Evolutionary conservation across 2,329 filamentous ascomycete genomes (phyloP), one percentile per base, ranked within the genome.

Genomic region (Penicillium psychrosexuale): DNA sequence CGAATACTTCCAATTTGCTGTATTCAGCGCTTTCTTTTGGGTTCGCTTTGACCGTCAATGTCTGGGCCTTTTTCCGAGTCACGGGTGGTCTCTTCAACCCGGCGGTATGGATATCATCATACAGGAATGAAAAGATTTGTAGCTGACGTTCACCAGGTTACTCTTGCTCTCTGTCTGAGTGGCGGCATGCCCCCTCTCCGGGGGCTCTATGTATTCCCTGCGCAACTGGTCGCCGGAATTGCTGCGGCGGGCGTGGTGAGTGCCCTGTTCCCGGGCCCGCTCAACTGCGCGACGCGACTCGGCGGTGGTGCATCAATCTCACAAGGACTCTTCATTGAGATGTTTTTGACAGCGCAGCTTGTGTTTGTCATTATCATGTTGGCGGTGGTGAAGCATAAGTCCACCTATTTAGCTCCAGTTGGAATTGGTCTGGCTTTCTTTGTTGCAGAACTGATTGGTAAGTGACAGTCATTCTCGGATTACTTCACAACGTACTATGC

Each of bases 401-500:
- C 84, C 2, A 91, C 88, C 0, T 89, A 81, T 66, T 73, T 90
- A 1, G 88, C 88, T 0, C 88, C 88, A 0, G 74, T 91, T 3
- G 87, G 85, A 12, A 89, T 91, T 61, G 89, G 89, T 1, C 72
- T 90, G 2, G 78, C 87, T 0, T 79, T 91, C 50, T 90, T 91
- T 69, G 80, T 90, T 40, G 75, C 77, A 0, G 78, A 84, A 54
- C 58, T 84, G 47, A 72, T 77, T 4, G 80, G 78, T 71, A 66
- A 31, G 65, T 58, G 8, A 27, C 19, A 3, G 15, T 3, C 12
- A 8, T 33, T 11, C 9, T 22, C 8, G 6, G 28, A 31, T 13
- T 11, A n/a, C 19, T 24, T 8, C 12, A 22, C 30, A 38, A 27
- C 17, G 38, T 11, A 37, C 40, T 31, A 1, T 33, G 15, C 44